Evolutionary conservation across 169 alveolate species (phyloP).

Genomic region (Plasmodium gaboni): DNA sequence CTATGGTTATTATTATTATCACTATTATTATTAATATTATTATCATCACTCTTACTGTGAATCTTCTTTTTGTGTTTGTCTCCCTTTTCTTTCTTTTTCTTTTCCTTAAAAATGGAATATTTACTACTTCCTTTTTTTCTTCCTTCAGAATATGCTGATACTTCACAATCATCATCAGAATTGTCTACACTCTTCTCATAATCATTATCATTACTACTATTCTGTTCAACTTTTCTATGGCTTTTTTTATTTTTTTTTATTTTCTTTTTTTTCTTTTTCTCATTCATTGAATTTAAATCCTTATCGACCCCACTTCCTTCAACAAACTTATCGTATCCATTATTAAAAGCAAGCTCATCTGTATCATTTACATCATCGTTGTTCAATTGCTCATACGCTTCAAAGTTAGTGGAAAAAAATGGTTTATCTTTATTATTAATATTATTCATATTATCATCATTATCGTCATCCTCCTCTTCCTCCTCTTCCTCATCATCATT

Average conservation of each 20-base stretch:
- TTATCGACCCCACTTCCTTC: background rate
- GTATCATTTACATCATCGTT: background rate
- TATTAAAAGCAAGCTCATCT: background rate
- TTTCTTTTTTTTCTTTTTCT: background rate
- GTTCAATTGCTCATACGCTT: background rate
- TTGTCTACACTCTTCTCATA: too few species aligned
- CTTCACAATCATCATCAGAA: too few species aligned
- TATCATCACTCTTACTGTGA: background rate
- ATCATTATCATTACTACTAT: too few species aligned
- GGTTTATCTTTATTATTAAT: background rate
- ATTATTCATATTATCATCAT: background rate
- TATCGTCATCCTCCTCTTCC: background rate
- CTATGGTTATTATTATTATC: too few species aligned
- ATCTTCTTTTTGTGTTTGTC: background rate
- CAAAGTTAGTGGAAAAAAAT: background rate
- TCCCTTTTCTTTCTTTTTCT: constrained; percentile 11
- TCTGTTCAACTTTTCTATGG: too few species aligned
- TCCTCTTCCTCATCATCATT: background rate
- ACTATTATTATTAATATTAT: too few species aligned
- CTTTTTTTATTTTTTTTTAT: constrained; percentile 4
- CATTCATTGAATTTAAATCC: background rate
- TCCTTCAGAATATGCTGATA: too few species aligned
- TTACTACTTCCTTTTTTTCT: too few species aligned
- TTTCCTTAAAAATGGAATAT: background rate
- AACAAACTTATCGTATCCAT: too few species aligned